These are phyloP conservation scores for Cucurbita argyrosperma DNA, from an alignment of 306 rosid species.

Conservation along the genomic window DNA sequence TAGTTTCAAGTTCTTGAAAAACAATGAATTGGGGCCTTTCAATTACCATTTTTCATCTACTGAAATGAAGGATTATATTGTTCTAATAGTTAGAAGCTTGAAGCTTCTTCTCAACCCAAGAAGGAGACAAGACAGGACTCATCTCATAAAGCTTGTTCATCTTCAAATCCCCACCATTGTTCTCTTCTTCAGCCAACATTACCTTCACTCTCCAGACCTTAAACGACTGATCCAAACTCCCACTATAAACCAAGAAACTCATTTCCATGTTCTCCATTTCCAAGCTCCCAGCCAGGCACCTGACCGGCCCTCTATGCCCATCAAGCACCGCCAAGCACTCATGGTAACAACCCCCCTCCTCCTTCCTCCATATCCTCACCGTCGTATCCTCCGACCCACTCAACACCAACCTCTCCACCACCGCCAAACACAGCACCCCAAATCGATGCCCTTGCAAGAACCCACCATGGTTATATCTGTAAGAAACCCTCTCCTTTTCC, in stretches of 20 bases:
- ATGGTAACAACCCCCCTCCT: conserved; percentile 29
- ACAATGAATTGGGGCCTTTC: too few species aligned
- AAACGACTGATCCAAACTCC: conserved; percentile 44
- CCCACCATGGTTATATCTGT: conserved; percentile 36
- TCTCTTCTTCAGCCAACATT: not conserved
- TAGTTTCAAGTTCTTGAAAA: too few species aligned
- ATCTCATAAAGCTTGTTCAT: conserved; percentile 19
- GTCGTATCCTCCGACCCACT: conserved; percentile 41
- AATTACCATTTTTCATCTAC: too few species aligned
- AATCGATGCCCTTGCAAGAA: conserved; percentile 39
- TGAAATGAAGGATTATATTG: too few species aligned
- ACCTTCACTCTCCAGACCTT: conserved; percentile 47
- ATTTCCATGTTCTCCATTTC: conserved; percentile 21
- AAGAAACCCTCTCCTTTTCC: conserved; percentile 37
- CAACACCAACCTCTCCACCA: conserved; percentile 24
- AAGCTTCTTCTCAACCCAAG: conserved; percentile 22
- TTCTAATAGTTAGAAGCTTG: not conserved
- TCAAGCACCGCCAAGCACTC: conserved; percentile 33
- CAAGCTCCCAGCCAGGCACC: conserved; percentile 32
- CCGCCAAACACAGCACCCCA: conserved; percentile 31
- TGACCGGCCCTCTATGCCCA: conserved; percentile 46
- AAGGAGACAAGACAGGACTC: conserved; percentile 35
- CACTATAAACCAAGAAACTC: conserved; percentile 29
- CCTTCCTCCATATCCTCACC: conserved; percentile 38
- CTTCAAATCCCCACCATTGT: not conserved